These are phyloP conservation scores for Glarea lozoyensis DNA, from an alignment of 495 filamentous ascomycete species.

Conservation along the genomic window DNA sequence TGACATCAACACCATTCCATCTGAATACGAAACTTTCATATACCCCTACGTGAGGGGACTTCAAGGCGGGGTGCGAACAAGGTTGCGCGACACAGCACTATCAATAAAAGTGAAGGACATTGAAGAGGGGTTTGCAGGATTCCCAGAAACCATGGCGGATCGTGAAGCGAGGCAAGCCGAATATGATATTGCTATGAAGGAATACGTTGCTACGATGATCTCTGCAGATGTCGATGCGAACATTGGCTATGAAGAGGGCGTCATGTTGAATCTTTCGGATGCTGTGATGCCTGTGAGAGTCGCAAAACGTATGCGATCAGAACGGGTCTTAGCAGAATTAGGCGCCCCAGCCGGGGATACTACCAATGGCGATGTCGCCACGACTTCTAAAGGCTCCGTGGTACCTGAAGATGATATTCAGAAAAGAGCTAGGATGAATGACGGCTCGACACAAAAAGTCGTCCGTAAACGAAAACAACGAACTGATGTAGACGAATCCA, in stretches of 20 bases:
- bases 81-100: conserved; percentile 53
- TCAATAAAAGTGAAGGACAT: conserved; percentile 42
- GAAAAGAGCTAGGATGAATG: conserved; percentile 13
- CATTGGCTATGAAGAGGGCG: conserved; percentile 26
- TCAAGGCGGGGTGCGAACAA: conserved; percentile 54
- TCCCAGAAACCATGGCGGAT: conserved; percentile 28
- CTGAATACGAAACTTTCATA: conserved; percentile 53
- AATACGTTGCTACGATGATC: conserved; percentile 15
- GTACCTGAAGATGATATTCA: conserved; percentile 10
- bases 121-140: conserved; percentile 32
- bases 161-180: conserved; percentile 17
- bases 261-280: conserved; percentile 12
- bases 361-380: neutral
- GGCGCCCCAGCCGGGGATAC: neutral
- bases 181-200: conserved; percentile 47
- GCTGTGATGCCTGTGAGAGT: conserved; percentile 10
- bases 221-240: conserved; percentile 12
- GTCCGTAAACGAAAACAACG: conserved; percentile 19
- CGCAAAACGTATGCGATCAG: conserved; percentile 19
- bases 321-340: conserved; percentile 12
- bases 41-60: conserved; percentile 63
- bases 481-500: conserved; percentile 8
- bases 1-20: conserved; percentile 55
- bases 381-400: neutral
- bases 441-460: conserved; percentile 15